A percentile compares a stretch with the other conserved stretches of the same genome.
These are phyloP conservation scores for Hibiscus tridactylites DNA, from an alignment of 345 rosid species.

Conservation along the genomic window DNA sequence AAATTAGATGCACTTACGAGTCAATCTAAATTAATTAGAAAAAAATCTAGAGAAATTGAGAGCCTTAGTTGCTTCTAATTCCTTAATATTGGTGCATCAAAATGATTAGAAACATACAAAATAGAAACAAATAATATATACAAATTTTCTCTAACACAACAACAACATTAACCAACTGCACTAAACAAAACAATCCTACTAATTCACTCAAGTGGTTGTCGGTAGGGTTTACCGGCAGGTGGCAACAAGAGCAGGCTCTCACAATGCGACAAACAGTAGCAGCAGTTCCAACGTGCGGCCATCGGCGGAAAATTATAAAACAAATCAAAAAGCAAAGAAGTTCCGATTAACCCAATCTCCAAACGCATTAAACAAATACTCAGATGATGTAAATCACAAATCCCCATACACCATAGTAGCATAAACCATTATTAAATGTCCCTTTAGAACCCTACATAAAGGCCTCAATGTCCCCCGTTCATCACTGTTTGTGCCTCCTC, in stretches of 20 bases:
- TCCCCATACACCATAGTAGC: conserved; percentile 10
- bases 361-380: neutral
- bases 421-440: conserved; percentile 45
- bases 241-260: conserved; percentile 10
- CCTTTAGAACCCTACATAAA: conserved; percentile 47
- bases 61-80: neutral
- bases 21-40: too few relatives aligned
- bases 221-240: conserved; percentile 23
- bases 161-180: conserved; percentile 7
- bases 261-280: conserved; percentile 39
- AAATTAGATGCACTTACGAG: too few relatives aligned
- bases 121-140: neutral
- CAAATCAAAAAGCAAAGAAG: neutral
- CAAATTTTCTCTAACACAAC: neutral
- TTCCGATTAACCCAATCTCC: neutral
- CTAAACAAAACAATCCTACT: neutral
- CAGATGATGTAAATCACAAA: neutral
- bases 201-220: conserved; percentile 15
- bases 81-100: neutral
- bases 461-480: conserved; percentile 50
- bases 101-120: neutral
- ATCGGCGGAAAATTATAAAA: conserved; percentile 43
- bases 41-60: too few relatives aligned
- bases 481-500: conserved; percentile 8
- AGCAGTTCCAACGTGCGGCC: conserved; percentile 72